Base-by-base conservation (phyloP, 768 basidiomycete genomes). In the Russula griseocarnosa region DNA sequence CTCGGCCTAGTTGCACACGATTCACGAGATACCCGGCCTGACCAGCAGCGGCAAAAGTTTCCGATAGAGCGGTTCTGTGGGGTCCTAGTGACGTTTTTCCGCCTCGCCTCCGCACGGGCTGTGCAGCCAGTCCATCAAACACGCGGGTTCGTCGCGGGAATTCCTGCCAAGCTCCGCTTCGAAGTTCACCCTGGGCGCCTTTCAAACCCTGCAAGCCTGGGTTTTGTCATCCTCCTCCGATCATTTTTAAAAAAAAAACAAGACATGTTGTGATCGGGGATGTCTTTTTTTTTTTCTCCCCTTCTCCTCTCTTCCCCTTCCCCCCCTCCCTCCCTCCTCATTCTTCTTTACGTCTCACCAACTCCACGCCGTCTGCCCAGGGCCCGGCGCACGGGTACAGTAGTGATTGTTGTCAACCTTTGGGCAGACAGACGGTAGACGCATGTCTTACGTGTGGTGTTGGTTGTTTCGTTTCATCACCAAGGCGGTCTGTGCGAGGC, bases 131-230 rank as follows among this genome's bases (percentile, higher is more conserved):
- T 55, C 53, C 55, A 65, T 65, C 60, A 56, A 60, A 55, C 55
- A 65, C 64, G 64, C 64, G 64, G 64, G 60, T 54, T 38, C 14
- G 42, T 50, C 64, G 64, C 64, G 64, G 46, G 64, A 61, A 65
- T 51, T 61, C n/a, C n/a, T 44, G 54, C 42, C 1, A 61, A 65
- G 64, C 64, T 65, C 64, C 64, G 64, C 64, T 65, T 61, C 54
- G 59, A 57, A 6, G 47, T 55, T 36, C 22, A 36, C n/a, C 7
- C n/a, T 36, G 5, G 32, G 30, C 52, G 52, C 52, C 32, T 53
- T 30, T 52, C 7, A 26, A 50, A 3, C 49, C 49, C 49, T 50
- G 49, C 49, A 50, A 3, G 26, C 49, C 49, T 50, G 49, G 49
- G 49, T 50, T 28, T 18, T 50, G n/a, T 22, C n/a, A 22, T 47